phyloP scores from a whole-genome alignment of 495 filamentous ascomycete genomes.

The Penicillium soppii region DNA sequence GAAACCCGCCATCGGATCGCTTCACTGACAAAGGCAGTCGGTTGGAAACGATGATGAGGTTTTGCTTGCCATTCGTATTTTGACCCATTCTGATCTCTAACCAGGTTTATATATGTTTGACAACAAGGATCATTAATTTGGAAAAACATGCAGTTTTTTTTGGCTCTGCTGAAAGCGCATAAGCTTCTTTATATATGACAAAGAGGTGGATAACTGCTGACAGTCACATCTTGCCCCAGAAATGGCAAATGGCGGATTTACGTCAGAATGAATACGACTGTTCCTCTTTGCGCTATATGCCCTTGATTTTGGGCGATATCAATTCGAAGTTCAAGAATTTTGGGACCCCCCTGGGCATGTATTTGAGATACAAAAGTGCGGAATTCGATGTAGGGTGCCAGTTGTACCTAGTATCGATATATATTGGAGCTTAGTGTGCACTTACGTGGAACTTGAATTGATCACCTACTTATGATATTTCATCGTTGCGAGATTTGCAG shows the following conservation, averaged over 20 bases:
- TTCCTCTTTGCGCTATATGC: background rate
- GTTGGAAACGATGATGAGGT: conserved; percentile 81
- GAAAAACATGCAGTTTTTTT: background rate
- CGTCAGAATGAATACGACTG: conserved; percentile 17
- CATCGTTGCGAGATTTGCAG: too few species aligned
- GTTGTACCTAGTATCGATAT: too few species aligned
- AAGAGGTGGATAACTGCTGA: background rate
- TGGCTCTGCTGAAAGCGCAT: background rate
- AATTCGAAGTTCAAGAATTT: too few species aligned
- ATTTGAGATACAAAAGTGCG: too few species aligned
- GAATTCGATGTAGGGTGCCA: too few species aligned
- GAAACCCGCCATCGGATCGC: conserved; percentile 68
- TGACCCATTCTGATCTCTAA: conserved; percentile 4
- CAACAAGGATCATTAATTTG: too few species aligned
- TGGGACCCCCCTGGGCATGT: too few species aligned
- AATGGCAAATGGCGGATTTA: conserved; percentile 20
- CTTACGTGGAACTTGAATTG: too few species aligned
- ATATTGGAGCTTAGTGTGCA: too few species aligned
- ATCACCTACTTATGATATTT: too few species aligned
- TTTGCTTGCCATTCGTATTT: conserved; percentile 17
- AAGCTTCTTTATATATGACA: background rate
- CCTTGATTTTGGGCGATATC: too few species aligned
- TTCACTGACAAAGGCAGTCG: conserved; percentile 88
- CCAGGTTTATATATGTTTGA: background rate
- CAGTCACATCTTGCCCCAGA: conserved; percentile 14